phyloP scores from a whole-genome alignment of 139 green algal genomes.

The Chlamydomonas applanata region DNA sequence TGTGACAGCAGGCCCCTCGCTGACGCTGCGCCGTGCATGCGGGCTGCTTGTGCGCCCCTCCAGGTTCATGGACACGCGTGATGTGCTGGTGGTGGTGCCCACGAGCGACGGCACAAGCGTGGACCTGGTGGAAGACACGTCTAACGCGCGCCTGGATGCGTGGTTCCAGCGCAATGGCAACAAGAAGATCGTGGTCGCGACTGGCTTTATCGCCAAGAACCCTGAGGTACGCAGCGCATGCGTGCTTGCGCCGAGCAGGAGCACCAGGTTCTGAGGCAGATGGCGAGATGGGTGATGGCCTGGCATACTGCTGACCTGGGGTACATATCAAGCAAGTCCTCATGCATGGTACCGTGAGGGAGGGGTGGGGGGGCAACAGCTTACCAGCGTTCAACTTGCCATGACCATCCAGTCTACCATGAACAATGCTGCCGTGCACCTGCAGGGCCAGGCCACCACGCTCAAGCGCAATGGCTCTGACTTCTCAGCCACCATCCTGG shows the following conservation, averaged over 20 bases:
- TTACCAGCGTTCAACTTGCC: too few relatives aligned
- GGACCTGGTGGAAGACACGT: slow-evolving; percentile 83
- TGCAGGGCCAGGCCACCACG: slow-evolving; percentile 44
- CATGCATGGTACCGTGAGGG: too few relatives aligned
- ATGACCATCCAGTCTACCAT: too few relatives aligned
- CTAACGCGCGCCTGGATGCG: slow-evolving; percentile 69
- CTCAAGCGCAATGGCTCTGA: slow-evolving; percentile 85
- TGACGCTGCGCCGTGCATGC: not conserved
- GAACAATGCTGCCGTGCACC: not conserved
- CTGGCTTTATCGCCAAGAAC: slow-evolving; percentile 93
- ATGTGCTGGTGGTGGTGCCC: slow-evolving; percentile 87
- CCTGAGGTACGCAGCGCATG: not conserved
- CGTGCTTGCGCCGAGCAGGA: not conserved
- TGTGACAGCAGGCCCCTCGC: not conserved
- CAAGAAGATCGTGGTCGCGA: slow-evolving; percentile 73
- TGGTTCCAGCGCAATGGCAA: slow-evolving; percentile 60
- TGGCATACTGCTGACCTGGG: too few relatives aligned
- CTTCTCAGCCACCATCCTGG: slow-evolving; percentile 94
- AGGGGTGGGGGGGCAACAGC: too few relatives aligned
- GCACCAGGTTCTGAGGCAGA: too few relatives aligned
- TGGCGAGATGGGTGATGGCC: too few relatives aligned
- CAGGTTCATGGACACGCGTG: slow-evolving; percentile 90
- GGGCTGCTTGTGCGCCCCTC: slow-evolving; percentile 6
- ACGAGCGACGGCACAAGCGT: slow-evolving; percentile 65
- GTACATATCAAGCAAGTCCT: too few relatives aligned